phyloP scores from a whole-genome alignment of 202 grass and related monocot genomes.

The Digitaria exilis region DNA sequence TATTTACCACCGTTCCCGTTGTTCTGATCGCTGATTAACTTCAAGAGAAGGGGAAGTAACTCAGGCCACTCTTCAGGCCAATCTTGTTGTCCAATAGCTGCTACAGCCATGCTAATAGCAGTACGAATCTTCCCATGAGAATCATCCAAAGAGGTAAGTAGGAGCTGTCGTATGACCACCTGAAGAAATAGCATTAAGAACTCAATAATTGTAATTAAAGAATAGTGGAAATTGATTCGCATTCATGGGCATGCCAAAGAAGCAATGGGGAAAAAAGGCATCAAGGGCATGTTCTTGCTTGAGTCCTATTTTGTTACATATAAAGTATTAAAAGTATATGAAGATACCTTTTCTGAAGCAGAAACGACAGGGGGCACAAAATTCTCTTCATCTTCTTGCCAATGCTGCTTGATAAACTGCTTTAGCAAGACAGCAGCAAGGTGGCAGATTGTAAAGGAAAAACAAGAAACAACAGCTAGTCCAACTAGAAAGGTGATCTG shows the following conservation, averaged over 20 bases:
- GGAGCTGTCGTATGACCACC: slow-evolving; percentile 75
- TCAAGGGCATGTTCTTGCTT: slow-evolving; percentile 1
- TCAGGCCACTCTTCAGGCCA: slow-evolving; percentile 98
- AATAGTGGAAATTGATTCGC: neutral
- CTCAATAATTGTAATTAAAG: neutral
- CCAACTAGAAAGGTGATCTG: neutral
- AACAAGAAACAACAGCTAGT: slow-evolving; percentile 25
- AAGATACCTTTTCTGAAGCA: slow-evolving; percentile 73
- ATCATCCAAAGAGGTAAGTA: slow-evolving; percentile 81
- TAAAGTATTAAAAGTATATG: slow-evolving; percentile 1
- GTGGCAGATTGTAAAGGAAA: slow-evolving; percentile 65
- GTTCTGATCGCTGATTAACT: slow-evolving; percentile 76
- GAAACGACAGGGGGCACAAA: slow-evolving; percentile 86
- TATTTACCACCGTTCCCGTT: slow-evolving; percentile 80
- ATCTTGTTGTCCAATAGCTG: slow-evolving; percentile 88
- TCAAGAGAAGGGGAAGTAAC: slow-evolving; percentile 86
- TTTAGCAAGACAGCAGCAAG: slow-evolving; percentile 94
- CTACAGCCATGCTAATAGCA: slow-evolving; percentile 88
- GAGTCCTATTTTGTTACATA: neutral
- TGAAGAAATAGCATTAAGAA: slow-evolving; percentile 36
- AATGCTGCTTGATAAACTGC: slow-evolving; percentile 98
- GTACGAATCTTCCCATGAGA: slow-evolving; percentile 90
- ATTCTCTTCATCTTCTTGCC: slow-evolving; percentile 91
- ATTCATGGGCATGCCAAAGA: neutral
- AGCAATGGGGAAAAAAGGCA: neutral